Evolutionary conservation across 2,329 filamentous ascomycete species (phyloP).

Genomic region (Zalaria sp.): DNA sequence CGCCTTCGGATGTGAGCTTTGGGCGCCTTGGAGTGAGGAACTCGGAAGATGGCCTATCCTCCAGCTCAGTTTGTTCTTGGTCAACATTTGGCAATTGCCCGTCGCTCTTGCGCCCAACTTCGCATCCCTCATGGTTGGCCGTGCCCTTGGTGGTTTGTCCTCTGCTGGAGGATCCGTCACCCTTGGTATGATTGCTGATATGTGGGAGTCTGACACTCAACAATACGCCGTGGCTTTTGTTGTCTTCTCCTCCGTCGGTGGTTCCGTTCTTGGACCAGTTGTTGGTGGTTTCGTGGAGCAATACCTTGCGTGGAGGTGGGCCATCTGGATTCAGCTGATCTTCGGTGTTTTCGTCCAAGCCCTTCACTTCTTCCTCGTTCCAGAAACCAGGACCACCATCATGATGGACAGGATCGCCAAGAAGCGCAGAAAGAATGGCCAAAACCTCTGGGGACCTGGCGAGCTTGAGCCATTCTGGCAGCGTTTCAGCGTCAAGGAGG

Average conservation of each 20-base stretch:
- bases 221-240: slow-evolving; percentile 50
- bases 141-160: slow-evolving; percentile 41
- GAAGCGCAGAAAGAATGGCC: slow-evolving; percentile 48
- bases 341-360: slow-evolving; percentile 59
- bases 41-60: slow-evolving; percentile 55
- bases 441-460: slow-evolving; percentile 59
- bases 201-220: slow-evolving; percentile 46
- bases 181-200: slow-evolving; percentile 51
- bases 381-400: slow-evolving; percentile 67
- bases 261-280: slow-evolving; percentile 22
- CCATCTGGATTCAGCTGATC: slow-evolving; percentile 80
- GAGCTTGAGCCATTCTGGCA: slow-evolving; percentile 43
- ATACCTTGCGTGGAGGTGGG: slow-evolving; percentile 56
- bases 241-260: slow-evolving; percentile 27
- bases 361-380: slow-evolving; percentile 43
- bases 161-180: slow-evolving; percentile 53
- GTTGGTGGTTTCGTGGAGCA: slow-evolving; percentile 21
- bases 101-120: slow-evolving; percentile 32
- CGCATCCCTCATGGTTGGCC: slow-evolving; percentile 30
- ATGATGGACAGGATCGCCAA: slow-evolving; percentile 71
- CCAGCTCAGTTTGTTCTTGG: slow-evolving; percentile 35
- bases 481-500: slow-evolving; percentile 26
- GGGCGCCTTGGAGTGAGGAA: slow-evolving; percentile 81
- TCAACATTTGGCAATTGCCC: slow-evolving; percentile 41
- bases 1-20: slow-evolving; percentile 75